Percentiles rank a stretch among this genome's conserved stretches.
Evolutionary conservation across 2,329 filamentous ascomycete species (phyloP).

Genomic region (Allantophomopsis lycopodina): DNA sequence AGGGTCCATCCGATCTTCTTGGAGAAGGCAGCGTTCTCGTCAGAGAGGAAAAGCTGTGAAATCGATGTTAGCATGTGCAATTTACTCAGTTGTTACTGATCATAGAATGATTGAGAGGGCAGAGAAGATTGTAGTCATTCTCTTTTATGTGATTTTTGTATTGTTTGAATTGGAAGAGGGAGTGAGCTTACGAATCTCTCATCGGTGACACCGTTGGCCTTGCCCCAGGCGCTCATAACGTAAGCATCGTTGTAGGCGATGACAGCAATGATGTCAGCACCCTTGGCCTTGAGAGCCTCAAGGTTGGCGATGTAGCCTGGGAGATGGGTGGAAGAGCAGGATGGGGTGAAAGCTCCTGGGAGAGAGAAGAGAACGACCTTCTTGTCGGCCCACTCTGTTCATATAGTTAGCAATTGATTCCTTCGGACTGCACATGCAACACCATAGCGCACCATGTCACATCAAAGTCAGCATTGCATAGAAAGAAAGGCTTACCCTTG

Average conservation of each 20-base stretch:
- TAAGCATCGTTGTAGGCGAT: constrained; percentile 57
- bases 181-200: constrained; percentile 42
- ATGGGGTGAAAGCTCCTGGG: constrained; percentile 57
- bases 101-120: no score
- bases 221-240: constrained; percentile 62
- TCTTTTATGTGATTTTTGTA: no score
- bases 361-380: constrained; percentile 59
- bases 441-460: no score
- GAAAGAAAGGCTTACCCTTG: constrained; percentile 33
- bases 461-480: no score
- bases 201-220: constrained; percentile 51
- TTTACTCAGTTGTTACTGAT: not conserved
- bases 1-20: constrained; percentile 51
- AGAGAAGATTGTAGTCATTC: no score
- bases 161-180: not conserved
- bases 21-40: constrained; percentile 49
- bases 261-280: constrained; percentile 53
- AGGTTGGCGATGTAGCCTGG: constrained; percentile 55
- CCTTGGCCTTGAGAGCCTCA: constrained; percentile 44
- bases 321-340: constrained; percentile 54
- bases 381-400: constrained; percentile 48
- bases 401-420: no score
- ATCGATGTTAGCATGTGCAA: constrained; percentile 1
- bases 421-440: no score
- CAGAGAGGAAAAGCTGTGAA: constrained; percentile 47